Percentiles rank a stretch among this genome's conserved stretches.
Conservation (phyloP, 1,284 basidiomycete species). For the Malassezia globosa region DNA sequence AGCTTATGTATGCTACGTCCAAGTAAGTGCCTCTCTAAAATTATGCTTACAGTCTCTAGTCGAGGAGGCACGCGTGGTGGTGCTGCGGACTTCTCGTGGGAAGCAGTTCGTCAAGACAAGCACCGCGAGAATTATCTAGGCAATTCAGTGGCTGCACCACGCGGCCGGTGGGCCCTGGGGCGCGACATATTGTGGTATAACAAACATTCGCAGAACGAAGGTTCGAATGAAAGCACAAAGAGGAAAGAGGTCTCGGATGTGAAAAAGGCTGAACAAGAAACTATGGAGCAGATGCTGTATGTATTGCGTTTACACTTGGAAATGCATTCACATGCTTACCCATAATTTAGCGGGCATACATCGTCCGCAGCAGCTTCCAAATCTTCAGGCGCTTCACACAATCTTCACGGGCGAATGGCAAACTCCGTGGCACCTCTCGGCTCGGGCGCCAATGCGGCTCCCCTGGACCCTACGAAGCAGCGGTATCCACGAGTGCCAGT, state of each 20-base stretch:
- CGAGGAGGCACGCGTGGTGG: constrained; percentile 39
- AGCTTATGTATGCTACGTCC: not conserved
- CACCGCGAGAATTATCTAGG: constrained; percentile 45
- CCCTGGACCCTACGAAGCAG: constrained; percentile 11
- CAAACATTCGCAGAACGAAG: constrained; percentile 21
- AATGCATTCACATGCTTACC: no score
- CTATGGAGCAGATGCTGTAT: constrained; percentile 28
- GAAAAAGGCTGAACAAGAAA: constrained; percentile 37
- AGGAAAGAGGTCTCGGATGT: constrained; percentile 30
- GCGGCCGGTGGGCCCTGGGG: constrained; percentile 42
- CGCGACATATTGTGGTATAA: constrained; percentile 46
- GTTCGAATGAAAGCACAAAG: constrained; percentile 16
- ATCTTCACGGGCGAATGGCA: no score
- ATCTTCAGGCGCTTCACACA: not conserved
- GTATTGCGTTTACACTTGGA: no score
- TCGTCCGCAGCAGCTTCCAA: not conserved
- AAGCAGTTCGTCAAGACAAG: constrained; percentile 36
- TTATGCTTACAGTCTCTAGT: not conserved
- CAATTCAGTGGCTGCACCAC: constrained; percentile 41
- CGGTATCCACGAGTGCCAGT: constrained; percentile 10
- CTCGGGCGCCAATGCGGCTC: constrained; percentile 16
- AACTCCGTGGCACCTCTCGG: no score
- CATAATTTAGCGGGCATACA: no score
- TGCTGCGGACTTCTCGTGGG: constrained; percentile 41
- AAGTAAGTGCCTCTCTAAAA: not conserved